Percentiles rank a stretch among this genome's conserved stretches.
Conservation (phyloP, 2,329 filamentous ascomycete genomes). For the Colletotrichum gigasporum region DNA sequence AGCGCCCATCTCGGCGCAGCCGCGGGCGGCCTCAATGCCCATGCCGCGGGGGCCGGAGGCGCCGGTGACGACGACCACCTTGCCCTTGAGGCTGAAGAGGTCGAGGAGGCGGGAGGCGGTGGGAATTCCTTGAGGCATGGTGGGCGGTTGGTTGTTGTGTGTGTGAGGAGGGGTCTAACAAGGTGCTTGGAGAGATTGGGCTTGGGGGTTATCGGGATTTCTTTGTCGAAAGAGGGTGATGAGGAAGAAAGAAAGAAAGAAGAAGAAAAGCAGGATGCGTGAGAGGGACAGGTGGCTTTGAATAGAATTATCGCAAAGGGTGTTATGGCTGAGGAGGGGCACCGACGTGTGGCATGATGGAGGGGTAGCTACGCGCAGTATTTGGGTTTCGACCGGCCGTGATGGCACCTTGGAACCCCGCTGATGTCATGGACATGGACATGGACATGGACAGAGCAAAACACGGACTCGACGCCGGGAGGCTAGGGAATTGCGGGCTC, state of each 20-base stretch:
- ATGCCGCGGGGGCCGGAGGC: conserved; percentile 76
- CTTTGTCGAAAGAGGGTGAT: background rate
- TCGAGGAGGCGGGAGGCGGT: conserved; percentile 67
- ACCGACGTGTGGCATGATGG: conserved; percentile 24
- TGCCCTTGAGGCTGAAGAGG: conserved; percentile 78
- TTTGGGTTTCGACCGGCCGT: conserved; percentile 18
- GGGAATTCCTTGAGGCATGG: conserved; percentile 51
- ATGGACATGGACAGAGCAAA: background rate
- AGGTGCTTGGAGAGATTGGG: too few relatives aligned
- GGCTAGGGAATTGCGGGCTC: background rate
- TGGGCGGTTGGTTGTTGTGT: background rate
- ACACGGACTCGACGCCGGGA: conserved; percentile 14
- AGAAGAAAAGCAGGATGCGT: background rate
- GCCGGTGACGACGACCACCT: conserved; percentile 76
- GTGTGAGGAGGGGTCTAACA: background rate
- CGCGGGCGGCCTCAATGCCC: conserved; percentile 75
- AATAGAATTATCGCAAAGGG: conserved; percentile 5
- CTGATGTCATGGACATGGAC: conserved; percentile 28
- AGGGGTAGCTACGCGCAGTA: conserved; percentile 31
- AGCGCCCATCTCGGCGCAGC: conserved; percentile 75
- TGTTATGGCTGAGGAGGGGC: conserved; percentile 17
- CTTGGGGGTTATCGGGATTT: background rate
- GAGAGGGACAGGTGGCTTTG: conserved; percentile 9
- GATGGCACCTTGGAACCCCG: conserved; percentile 25
- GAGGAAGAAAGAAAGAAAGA: background rate